Conservation (phyloP, 768 basidiomycete genomes). For the Ramaria rubella region DNA sequence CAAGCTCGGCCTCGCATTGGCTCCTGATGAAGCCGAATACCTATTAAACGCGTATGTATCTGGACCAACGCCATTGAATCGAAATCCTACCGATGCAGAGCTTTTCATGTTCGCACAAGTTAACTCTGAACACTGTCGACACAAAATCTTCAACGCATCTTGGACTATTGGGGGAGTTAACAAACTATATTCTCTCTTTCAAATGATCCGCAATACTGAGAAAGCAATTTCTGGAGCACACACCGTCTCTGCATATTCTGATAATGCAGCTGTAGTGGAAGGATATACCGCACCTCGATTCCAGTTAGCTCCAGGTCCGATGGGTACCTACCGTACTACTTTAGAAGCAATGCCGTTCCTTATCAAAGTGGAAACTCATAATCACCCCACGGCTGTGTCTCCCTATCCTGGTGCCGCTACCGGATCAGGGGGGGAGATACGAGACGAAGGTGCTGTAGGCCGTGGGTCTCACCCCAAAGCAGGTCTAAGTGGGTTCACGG, state of each 20-base stretch:
- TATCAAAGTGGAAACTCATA: slow-evolving; percentile 98
- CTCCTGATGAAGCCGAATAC: slow-evolving; percentile 85
- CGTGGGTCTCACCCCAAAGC: slow-evolving; percentile 95
- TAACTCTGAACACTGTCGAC: slow-evolving; percentile 99
- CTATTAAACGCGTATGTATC: slow-evolving; percentile 82
- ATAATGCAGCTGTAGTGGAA: slow-evolving; percentile 92
- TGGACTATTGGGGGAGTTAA: slow-evolving; percentile 80
- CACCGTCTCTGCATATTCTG: slow-evolving; percentile 95
- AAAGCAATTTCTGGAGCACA: slow-evolving; percentile 53
- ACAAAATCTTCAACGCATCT: slow-evolving; percentile 98
- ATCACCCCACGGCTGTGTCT: slow-evolving; percentile 97
- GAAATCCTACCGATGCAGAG: slow-evolving; percentile 94
- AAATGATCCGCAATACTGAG: slow-evolving; percentile 98
- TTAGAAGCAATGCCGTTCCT: slow-evolving; percentile 80
- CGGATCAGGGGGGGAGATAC: slow-evolving; percentile 96
- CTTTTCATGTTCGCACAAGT: slow-evolving; percentile 99
- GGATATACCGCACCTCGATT: slow-evolving; percentile 76
- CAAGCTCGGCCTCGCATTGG: slow-evolving; percentile 83
- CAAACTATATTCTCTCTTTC: slow-evolving; percentile 73
- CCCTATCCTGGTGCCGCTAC: slow-evolving; percentile 99
- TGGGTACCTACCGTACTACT: slow-evolving; percentile 45
- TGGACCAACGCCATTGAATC: slow-evolving; percentile 55
- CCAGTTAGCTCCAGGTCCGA: slow-evolving; percentile 35
- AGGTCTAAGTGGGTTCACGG: slow-evolving; percentile 87
- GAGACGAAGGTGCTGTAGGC: slow-evolving; percentile 96